phyloP scores from a whole-genome alignment of 306 rosid species.

The Prinsepia uniflora region DNA sequence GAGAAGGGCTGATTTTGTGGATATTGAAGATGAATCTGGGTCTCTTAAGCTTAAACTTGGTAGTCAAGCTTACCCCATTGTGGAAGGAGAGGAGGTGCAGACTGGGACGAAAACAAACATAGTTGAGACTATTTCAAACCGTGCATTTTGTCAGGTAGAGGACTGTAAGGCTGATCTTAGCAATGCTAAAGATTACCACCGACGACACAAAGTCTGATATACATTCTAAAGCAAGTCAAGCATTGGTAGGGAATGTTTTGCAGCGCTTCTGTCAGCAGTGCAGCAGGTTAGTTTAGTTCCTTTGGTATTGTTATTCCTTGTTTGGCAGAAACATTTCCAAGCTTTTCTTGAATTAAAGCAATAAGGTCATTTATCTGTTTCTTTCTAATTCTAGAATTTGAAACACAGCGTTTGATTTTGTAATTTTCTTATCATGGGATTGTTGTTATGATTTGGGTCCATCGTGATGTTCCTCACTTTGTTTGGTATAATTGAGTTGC shows the following conservation, averaged over 20 bases:
- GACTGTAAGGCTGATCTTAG: slow-evolving; percentile 75
- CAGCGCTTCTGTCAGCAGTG: slow-evolving; percentile 95
- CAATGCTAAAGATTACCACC: slow-evolving; percentile 68
- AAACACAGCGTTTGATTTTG: slow-evolving; percentile 5
- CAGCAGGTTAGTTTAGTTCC: slow-evolving; percentile 53
- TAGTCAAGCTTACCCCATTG: slow-evolving; percentile 41
- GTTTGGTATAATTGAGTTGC: slow-evolving; percentile 5
- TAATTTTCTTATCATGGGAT: slow-evolving; percentile 3
- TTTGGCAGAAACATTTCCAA: slow-evolving; percentile 14
- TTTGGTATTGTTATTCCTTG: slow-evolving; percentile 12
- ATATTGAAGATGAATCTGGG: slow-evolving; percentile 51
- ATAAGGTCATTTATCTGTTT: slow-evolving; percentile 2
- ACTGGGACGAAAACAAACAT: slow-evolving; percentile 65
- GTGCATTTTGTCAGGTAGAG: slow-evolving; percentile 76
- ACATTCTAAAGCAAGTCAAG: slow-evolving; percentile 68
- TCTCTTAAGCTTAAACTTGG: slow-evolving; percentile 60
- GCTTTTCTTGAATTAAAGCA: background rate
- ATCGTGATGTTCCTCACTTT: slow-evolving; percentile 3
- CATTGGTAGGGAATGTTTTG: slow-evolving; percentile 68
- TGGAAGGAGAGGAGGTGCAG: slow-evolving; percentile 49
- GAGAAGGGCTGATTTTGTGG: slow-evolving; percentile 58
- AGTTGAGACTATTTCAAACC: slow-evolving; percentile 47
- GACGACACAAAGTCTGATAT: slow-evolving; percentile 74
- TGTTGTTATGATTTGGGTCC: background rate
- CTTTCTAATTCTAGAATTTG: background rate